Conservation (phyloP, 371 early-diverging fungal species). For the Rhizopus delemar region DNA sequence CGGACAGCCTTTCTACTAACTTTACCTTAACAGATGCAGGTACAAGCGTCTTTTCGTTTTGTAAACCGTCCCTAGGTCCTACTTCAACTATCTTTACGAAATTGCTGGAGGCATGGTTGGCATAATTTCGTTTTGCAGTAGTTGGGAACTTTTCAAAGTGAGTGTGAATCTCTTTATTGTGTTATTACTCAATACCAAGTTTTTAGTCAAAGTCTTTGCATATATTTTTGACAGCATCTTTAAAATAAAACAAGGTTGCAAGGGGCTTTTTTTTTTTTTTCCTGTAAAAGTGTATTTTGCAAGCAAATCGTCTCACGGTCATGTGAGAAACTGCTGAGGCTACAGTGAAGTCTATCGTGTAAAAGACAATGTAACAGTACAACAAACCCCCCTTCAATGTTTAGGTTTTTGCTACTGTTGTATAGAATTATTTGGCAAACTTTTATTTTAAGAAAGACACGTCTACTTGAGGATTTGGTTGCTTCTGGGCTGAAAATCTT, state of each 20-base stretch:
- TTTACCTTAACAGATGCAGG: conserved; percentile 81
- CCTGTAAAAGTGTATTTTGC: neutral
- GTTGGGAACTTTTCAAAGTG: neutral
- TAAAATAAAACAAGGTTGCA: neutral
- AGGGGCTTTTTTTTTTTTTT: neutral
- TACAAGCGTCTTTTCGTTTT: conserved; percentile 89
- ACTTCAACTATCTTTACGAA: conserved; percentile 88
- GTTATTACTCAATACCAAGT: neutral
- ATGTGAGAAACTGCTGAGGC: conserved; percentile 7
- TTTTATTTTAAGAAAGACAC: too few species aligned
- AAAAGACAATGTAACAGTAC: too few species aligned
- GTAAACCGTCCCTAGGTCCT: conserved; percentile 96
- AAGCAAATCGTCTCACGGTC: conserved; percentile 21
- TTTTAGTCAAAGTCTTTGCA: neutral
- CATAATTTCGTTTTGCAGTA: conserved; percentile 9
- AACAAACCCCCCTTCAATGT: too few species aligned
- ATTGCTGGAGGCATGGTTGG: conserved; percentile 8
- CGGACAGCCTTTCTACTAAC: conserved; percentile 80
- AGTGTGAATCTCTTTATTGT: neutral
- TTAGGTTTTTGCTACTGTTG: too few species aligned
- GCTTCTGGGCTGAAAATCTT: too few species aligned
- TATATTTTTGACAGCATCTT: conserved; percentile 8
- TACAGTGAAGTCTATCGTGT: too few species aligned
- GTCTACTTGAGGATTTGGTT: too few species aligned
- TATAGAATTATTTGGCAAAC: too few species aligned